Percentiles rank a stretch among this genome's conserved stretches.
phyloP scores from a whole-genome alignment of 495 filamentous ascomycete genomes.

The Hypoxylon fragiforme region DNA sequence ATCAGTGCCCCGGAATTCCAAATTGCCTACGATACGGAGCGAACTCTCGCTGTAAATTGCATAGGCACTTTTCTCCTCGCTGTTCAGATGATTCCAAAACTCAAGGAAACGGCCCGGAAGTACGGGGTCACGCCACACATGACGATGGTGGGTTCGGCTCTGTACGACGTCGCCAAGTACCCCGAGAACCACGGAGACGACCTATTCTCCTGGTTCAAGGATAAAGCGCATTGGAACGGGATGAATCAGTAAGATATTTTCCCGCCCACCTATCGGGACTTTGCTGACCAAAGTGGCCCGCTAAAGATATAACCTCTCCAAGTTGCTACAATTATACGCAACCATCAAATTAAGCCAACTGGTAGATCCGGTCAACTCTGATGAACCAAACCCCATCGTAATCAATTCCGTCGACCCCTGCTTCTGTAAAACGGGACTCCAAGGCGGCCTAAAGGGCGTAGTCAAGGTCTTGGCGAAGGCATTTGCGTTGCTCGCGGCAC shows the following conservation, averaged over 20 bases:
- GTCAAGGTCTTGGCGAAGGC: neutral
- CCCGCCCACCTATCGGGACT: neutral
- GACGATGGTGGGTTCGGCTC: neutral
- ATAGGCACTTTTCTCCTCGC: neutral
- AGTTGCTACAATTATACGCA: neutral
- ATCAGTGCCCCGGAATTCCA: neutral
- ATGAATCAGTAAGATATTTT: neutral
- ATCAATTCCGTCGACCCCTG: neutral
- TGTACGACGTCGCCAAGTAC: neutral
- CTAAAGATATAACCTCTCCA: neutral
- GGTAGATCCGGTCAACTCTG: neutral
- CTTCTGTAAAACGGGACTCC: neutral
- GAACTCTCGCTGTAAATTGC: neutral
- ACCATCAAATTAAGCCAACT: neutral
- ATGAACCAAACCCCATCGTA: neutral
- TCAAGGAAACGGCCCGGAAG: neutral
- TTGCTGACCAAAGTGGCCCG: neutral
- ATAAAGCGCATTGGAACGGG: neutral
- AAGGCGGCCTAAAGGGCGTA: neutral
- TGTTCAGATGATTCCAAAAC: neutral
- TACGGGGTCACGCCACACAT: neutral
- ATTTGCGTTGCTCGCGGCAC: neutral
- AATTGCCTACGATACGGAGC: neutral
- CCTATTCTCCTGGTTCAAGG: neutral
- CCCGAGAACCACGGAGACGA: neutral